Percentiles rank a stretch among this genome's conserved stretches.
Evolutionary conservation across 148 eudicot species (phyloP).

Genomic region (Linanthus parryae): DNA sequence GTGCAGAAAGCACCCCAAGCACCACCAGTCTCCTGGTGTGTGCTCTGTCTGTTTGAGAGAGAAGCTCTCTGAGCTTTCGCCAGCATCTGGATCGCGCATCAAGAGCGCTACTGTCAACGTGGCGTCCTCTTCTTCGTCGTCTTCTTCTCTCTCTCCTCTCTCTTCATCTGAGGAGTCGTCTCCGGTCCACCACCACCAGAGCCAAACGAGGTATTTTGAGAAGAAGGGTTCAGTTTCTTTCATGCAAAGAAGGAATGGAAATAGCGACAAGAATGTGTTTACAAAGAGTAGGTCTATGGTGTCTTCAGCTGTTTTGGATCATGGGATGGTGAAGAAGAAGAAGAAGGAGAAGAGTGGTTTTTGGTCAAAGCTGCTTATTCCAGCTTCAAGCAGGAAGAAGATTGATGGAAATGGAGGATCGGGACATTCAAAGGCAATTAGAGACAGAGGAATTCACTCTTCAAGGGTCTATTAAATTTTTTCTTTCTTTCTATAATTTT

Average conservation of each 20-base stretch:
- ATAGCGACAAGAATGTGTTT: conserved; percentile 20
- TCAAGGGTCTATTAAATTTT: too few relatives aligned
- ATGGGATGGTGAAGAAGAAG: background rate
- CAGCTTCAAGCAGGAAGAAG: too few relatives aligned
- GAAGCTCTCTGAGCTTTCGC: conserved; percentile 35
- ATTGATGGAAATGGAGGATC: too few relatives aligned
- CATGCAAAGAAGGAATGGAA: conserved; percentile 1
- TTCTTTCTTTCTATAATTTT: too few relatives aligned
- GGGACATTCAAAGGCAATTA: too few relatives aligned
- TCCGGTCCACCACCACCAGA: conserved; percentile 15
- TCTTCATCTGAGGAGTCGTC: conserved; percentile 32
- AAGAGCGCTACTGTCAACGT: background rate
- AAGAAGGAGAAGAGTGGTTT: conserved; percentile 22
- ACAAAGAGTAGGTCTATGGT: conserved; percentile 53
- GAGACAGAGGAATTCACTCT: too few relatives aligned
- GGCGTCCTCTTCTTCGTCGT: conserved; percentile 28
- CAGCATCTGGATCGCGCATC: background rate
- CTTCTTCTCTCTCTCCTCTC: conserved; percentile 26
- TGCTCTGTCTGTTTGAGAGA: conserved; percentile 69
- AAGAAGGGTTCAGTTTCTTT: conserved; percentile 16
- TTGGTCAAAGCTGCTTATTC: too few relatives aligned
- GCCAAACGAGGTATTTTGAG: conserved; percentile 8
- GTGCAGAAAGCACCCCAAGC: conserved; percentile 88
- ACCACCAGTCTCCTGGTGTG: conserved; percentile 78
- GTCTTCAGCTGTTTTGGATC: background rate